Base-by-base conservation (phyloP, 352 stramenopile genomes). In the Phytophthora sansomeana region DNA sequence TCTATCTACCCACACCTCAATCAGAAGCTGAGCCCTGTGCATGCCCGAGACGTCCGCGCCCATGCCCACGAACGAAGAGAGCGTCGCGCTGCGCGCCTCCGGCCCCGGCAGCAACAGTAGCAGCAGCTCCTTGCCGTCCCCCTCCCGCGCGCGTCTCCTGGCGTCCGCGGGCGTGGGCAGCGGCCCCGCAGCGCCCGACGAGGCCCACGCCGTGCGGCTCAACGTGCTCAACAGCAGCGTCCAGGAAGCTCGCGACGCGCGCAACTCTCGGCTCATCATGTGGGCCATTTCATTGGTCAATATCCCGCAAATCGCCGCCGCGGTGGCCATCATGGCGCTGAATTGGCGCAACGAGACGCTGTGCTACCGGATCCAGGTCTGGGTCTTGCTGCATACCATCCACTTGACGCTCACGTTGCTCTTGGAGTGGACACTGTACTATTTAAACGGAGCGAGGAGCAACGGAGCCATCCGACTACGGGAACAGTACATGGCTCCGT, bases 171-270 rank as follows among this genome's bases (percentile, higher is more conserved):
- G 70, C 17, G 55, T 77, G 5, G 69, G 59, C 17, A 65, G 61
- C 29, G 66, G 66, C 13, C 66, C 61, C 21, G 52, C 57, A 2
- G 58, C 73, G n/a, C 48, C 83, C 36, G 83, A 90, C 58, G 87
- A 94, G 59, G 87, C 81, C 19, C 87, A 93, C 54, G 85, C 84
- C 26, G 87, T 95, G 54, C 84, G 87, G 9, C 73, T 93, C 44
- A 95, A 93, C 63, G 85, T 95, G 54, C 80, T 95, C 48, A 93
- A 92, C 68, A 92, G 79, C 67, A 91, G 79, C 59, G 84, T 95
- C 3, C 82, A 91, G 39, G 87, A 93, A 46, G 87, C 85, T 3
- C 85, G 84, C 14, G 84, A 95, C 11, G 87, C 85, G 38, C 83
- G 85, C 48, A 95, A 90, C 65, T 91, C 82, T 33, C 78, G 85